Evolutionary conservation across 192 early-diverging fungal genomes (phyloP).

Genomic region (Borealophlyctis nickersoniae): DNA sequence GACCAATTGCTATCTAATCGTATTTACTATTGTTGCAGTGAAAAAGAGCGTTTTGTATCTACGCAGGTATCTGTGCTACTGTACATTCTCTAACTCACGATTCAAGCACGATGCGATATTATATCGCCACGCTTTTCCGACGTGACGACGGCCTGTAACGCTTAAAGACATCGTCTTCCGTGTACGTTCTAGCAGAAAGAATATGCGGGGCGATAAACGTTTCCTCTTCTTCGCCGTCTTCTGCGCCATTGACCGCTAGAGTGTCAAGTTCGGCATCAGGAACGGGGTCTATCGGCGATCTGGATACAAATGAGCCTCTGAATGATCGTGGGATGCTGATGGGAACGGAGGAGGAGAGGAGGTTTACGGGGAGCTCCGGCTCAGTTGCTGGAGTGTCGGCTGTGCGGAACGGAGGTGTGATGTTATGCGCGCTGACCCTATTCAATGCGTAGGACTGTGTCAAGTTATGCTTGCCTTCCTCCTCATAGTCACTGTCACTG

Average conservation of each 20-base stretch:
- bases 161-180: constrained; percentile 22
- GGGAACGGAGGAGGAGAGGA: constrained; percentile 24
- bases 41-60: too few relatives aligned
- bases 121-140: neutral
- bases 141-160: neutral
- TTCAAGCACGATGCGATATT: too few relatives aligned
- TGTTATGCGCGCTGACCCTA: too few relatives aligned
- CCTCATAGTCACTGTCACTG: too few relatives aligned
- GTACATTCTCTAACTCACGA: too few relatives aligned
- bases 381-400: neutral
- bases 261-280: neutral
- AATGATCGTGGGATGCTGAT: constrained; percentile 16
- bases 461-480: too few relatives aligned
- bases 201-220: constrained; percentile 30
- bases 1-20: too few relatives aligned
- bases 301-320: neutral
- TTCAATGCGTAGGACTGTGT: too few relatives aligned
- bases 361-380: too few relatives aligned
- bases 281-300: neutral
- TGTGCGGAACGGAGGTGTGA: neutral
- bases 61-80: too few relatives aligned
- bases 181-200: constrained; percentile 21
- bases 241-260: neutral
- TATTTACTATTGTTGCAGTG: too few relatives aligned
- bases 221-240: constrained; percentile 12